Percentiles rank a stretch among this genome's conserved stretches.
phyloP scores from a whole-genome alignment of 2,329 filamentous ascomycete genomes.

The Venturiaceae sp. region DNA sequence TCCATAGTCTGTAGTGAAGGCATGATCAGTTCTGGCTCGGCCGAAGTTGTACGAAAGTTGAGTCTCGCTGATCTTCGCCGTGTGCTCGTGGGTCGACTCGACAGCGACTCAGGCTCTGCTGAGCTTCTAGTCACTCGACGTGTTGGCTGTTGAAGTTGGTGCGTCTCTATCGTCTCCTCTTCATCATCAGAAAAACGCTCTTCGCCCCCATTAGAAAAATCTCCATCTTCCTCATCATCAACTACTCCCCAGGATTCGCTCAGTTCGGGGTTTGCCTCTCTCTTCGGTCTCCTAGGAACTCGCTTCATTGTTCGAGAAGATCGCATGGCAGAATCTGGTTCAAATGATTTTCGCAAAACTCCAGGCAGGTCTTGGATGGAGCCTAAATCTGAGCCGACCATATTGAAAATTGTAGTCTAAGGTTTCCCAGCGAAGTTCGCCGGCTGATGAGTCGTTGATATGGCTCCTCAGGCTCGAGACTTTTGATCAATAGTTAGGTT shows the following conservation, averaged over 20 bases:
- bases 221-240: neutral
- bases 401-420: neutral
- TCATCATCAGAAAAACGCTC: neutral
- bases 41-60: neutral
- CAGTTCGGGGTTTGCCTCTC: neutral
- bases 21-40: neutral
- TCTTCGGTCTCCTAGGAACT: neutral
- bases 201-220: neutral
- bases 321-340: neutral
- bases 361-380: neutral
- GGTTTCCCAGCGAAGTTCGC: neutral
- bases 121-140: neutral
- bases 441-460: too few species aligned
- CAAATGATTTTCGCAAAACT: neutral
- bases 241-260: neutral
- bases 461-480: too few species aligned
- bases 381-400: neutral
- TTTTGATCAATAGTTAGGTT: too few species aligned
- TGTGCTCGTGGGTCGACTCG: neutral
- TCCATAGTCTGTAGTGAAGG: neutral
- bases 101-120: neutral
- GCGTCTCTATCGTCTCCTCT: neutral
- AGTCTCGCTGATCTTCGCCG: neutral
- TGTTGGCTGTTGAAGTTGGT: neutral
- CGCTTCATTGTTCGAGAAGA: neutral